A percentile compares a stretch with the other conserved stretches of the same genome.
phyloP scores from a whole-genome alignment of 1,284 basidiomycete species.

The Ustilago esculenta region DNA sequence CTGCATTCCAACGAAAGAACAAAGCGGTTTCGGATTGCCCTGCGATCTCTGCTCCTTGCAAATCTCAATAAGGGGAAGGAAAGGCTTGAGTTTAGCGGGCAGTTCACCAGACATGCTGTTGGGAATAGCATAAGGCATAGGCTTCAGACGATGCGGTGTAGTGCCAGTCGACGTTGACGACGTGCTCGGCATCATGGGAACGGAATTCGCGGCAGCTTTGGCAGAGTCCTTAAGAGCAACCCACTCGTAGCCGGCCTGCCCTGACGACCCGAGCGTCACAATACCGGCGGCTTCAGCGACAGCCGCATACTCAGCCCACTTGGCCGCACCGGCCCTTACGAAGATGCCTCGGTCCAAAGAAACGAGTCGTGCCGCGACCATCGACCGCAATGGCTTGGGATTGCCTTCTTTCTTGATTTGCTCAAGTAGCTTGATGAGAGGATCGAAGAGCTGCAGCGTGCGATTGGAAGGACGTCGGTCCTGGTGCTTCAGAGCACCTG shows the following conservation, averaged over 20 bases:
- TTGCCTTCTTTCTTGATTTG: slow-evolving; percentile 51
- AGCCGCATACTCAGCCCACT: slow-evolving; percentile 56
- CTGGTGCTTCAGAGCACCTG: slow-evolving; percentile 20
- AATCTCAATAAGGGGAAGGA: slow-evolving; percentile 50
- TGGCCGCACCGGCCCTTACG: slow-evolving; percentile 47
- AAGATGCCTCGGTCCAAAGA: slow-evolving; percentile 43
- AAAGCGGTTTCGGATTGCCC: slow-evolving; percentile 27
- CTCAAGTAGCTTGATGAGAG: slow-evolving; percentile 51
- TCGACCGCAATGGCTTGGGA: slow-evolving; percentile 43
- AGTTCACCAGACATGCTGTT: slow-evolving; percentile 2
- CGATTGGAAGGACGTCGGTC: slow-evolving; percentile 40
- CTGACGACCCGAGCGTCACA: slow-evolving; percentile 46
- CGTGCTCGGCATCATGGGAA: slow-evolving; percentile 22
- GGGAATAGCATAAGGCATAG: slow-evolving; percentile 2
- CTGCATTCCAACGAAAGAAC: slow-evolving; percentile 30
- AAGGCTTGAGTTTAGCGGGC: slow-evolving; percentile 19
- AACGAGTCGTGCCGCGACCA: slow-evolving; percentile 43
- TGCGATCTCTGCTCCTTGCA: slow-evolving; percentile 46
- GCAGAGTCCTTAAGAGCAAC: slow-evolving; percentile 40
- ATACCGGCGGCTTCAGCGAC: slow-evolving; percentile 58
- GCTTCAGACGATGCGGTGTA: slow-evolving; percentile 25
- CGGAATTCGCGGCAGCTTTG: slow-evolving; percentile 15
- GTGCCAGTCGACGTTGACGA: slow-evolving; percentile 11
- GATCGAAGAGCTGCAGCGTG: slow-evolving; percentile 45
- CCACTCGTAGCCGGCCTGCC: slow-evolving; percentile 52